Base-by-base conservation (phyloP, 2,329 filamentous ascomycete species). In the Rhexocercosporidium sp. region DNA sequence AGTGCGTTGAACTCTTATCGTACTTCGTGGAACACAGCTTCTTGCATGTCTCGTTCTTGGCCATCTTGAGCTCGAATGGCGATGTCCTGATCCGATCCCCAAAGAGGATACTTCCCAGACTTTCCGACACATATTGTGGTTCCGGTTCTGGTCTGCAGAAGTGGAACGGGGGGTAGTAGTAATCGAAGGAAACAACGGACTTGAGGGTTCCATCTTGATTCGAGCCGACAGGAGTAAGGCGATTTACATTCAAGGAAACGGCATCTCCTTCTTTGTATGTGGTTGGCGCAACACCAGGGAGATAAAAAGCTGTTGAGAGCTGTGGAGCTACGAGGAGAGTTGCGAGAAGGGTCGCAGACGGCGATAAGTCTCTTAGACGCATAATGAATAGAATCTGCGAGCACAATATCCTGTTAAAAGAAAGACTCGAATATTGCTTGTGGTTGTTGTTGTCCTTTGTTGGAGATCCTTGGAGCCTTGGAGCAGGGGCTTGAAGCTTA, bases 51-150 rank as follows among this genome's bases (percentile, higher is more conserved):
- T 97, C 92, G 78, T 99, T 96, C 70, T 88, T 83, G 64, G 82
- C 88, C 94, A 99, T 97, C 72, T 88, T 87, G 68, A 98, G 83
- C 77, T 97, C 89, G 77, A 97, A 97, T 0, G 95, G 93, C 41
- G 95, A 98, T n/a, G 93, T 97, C 82, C 93, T 93, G 82, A 99
- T 99, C 65, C 96, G 89, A 81, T 99, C 96, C 73, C 96, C 96
- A 75, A 99, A 99, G 61, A 99, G 81, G 77, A 99, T 99, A 83
- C 95, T 97, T 27, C 96, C 96, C 70, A 99, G 81, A 71, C 92
- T 96, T 81, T 97, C 96, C 47, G 92, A 90, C 25, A 97, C 88
- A 82, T 92, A 87, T 78, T 94, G 80, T 9, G 94, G 90, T 1
- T 93, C 93, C 68, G 85, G 89, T 65, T 91, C 82, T 1, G 95